Base-by-base conservation (phyloP, 768 basidiomycete genomes). In the Trametes sanguinea region DNA sequence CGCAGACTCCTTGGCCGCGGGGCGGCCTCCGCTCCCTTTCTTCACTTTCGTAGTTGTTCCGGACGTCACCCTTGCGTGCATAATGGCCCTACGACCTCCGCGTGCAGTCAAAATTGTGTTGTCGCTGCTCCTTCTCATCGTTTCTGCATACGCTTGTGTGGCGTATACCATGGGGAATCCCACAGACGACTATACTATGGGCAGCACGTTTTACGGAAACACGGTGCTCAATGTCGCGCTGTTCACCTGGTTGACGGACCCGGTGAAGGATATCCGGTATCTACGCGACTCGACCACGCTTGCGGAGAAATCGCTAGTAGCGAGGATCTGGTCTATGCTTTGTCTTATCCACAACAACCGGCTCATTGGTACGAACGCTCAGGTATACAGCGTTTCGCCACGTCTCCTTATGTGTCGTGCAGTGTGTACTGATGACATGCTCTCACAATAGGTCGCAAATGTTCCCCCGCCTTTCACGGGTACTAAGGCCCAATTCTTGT, bases 311-410 rank as follows among this genome's bases (percentile, higher is more conserved):
- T 40, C 66, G 9, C 32, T 64, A 33, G 40, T 47, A 32, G 13
- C 53, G 16, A 51, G 59, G 22, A 14, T 62, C 10, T 64, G 50
- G 42, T 57, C 54, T 40, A 32, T 46, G 8, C 14, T 61, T n/a
- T 63, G 65, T 45, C 27, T 64, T 4, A 22, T 63, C 4, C 22
- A 45, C 22, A 67, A 61, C 48, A n/a, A 40, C 4, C 61, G 68
- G 6, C 65, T 64, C 16, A 61, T 69, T 17, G 68, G 68, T 13
- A 67, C 64, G 60, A 65, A 60, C 17, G 53, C 42, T 37, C 63
- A 69, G 65, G 68, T 69, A 22, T 27, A 60, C 43, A 14, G 4
- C 8, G 30, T 11, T 22, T 32, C 22, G 29, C 22, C 2, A 39
- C 39, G 8, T n/a, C 43, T 51, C 4, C n/a, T 10, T 8, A 42